phyloP scores from a whole-genome alignment of 345 rosid species.

The Eucalyptus shirleyi region DNA sequence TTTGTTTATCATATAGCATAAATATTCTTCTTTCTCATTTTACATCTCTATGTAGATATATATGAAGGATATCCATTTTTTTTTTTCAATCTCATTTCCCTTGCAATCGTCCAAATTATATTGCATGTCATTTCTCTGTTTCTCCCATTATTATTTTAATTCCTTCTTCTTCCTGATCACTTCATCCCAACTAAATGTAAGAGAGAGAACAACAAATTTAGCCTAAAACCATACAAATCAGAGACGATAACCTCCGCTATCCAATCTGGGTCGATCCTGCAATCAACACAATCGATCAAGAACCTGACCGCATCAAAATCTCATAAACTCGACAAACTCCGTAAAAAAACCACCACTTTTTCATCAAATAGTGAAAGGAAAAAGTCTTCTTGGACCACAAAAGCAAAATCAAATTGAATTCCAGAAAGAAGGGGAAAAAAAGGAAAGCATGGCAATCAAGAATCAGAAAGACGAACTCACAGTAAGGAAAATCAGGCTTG shows the following conservation, averaged over 20 bases:
- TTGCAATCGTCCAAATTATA: neutral
- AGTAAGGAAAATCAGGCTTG: neutral
- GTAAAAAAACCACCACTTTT: rapidly evolving
- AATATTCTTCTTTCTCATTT: neutral
- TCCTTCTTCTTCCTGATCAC: neutral
- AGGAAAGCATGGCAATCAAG: neutral
- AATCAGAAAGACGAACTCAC: neutral
- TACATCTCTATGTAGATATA: neutral
- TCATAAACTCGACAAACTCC: neutral
- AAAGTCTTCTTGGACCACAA: neutral
- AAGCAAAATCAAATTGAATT: neutral
- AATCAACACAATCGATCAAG: neutral
- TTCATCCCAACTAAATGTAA: neutral
- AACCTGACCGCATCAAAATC: neutral
- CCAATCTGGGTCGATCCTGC: neutral
- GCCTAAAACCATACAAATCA: neutral
- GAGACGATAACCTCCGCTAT: neutral
- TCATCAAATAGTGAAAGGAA: neutral
- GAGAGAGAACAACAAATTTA: neutral
- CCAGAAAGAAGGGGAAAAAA: neutral
- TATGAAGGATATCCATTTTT: neutral
- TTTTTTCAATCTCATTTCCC: neutral
- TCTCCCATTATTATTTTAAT: neutral
- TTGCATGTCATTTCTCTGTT: neutral
- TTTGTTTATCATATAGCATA: neutral